Percentiles rank a stretch among this genome's conserved stretches.
Evolutionary conservation across 2,329 filamentous ascomycete species (phyloP).

Genomic region (Colletotrichum tropicale): DNA sequence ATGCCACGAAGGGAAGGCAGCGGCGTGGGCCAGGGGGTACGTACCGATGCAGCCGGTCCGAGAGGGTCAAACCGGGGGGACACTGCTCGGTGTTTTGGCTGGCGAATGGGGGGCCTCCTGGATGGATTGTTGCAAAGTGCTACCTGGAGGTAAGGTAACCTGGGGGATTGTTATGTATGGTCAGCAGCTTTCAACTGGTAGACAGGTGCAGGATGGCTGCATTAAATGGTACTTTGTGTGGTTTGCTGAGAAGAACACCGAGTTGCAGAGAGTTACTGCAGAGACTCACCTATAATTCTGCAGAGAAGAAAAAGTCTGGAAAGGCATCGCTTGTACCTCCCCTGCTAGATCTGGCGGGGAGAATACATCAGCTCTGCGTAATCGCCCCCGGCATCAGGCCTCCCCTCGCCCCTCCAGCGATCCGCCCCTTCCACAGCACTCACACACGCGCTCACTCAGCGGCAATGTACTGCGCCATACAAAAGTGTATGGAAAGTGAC

Average conservation of each 20-base stretch:
- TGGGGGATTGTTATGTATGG: not conserved
- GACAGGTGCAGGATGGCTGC: not conserved
- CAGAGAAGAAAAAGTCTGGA: not conserved
- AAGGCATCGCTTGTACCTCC: not conserved
- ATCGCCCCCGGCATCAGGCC: not conserved
- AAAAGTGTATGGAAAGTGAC: not conserved
- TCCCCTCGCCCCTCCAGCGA: not conserved
- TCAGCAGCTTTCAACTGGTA: not conserved
- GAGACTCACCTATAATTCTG: not conserved
- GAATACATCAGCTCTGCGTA: not conserved
- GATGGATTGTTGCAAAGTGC: not conserved
- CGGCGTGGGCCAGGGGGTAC: not conserved
- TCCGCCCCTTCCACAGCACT: not conserved
- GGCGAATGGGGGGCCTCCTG: not conserved
- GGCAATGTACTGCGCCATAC: not conserved
- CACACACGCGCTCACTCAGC: not conserved
- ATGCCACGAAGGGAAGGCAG: not conserved
- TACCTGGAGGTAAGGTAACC: not conserved
- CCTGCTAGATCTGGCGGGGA: not conserved
- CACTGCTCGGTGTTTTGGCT: not conserved
- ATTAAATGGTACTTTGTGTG: not conserved
- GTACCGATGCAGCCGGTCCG: not conserved
- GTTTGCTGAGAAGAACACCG: not conserved
- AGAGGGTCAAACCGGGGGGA: not conserved
- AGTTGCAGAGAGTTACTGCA: not conserved